phyloP scores from a whole-genome alignment of 2,329 filamentous ascomycete genomes.

The Ophiostoma quercus region DNA sequence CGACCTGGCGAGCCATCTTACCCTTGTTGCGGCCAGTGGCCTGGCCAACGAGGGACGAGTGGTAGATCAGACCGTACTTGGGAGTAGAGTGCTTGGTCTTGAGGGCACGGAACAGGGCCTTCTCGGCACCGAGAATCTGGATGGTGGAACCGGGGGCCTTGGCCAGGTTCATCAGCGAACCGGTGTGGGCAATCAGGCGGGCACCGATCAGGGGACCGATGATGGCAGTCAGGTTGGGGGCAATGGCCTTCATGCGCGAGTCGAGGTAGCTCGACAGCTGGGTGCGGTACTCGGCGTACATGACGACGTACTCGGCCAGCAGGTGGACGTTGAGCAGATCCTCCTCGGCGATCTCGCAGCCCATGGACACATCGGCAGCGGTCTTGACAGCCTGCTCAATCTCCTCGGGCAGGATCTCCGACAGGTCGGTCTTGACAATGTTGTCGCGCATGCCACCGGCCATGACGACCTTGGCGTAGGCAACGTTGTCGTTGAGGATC shows the following conservation, averaged over 20 bases:
- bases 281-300: slow-evolving; percentile 82
- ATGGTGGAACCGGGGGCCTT: slow-evolving; percentile 94
- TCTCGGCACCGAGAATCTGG: slow-evolving; percentile 97
- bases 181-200: slow-evolving; percentile 87
- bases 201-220: slow-evolving; percentile 92
- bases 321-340: slow-evolving; percentile 90
- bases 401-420: slow-evolving; percentile 90
- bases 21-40: slow-evolving; percentile 98
- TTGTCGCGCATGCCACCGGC: slow-evolving; percentile 85
- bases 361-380: slow-evolving; percentile 95
- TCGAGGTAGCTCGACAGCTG: slow-evolving; percentile 86
- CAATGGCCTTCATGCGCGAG: slow-evolving; percentile 92
- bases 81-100: slow-evolving; percentile 99
- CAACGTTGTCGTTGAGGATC: slow-evolving; percentile 94
- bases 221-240: slow-evolving; percentile 88
- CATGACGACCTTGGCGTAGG: slow-evolving; percentile 83
- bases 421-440: slow-evolving; percentile 69
- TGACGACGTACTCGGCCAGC: slow-evolving; percentile 87
- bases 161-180: slow-evolving; percentile 88
- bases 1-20: slow-evolving; percentile 95
- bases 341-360: slow-evolving; percentile 88
- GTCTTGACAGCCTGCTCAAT: slow-evolving; percentile 88
- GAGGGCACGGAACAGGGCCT: slow-evolving; percentile 93
- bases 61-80: slow-evolving; percentile 94
- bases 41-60: slow-evolving; percentile 90